A percentile compares a stretch with the other conserved stretches of the same genome.
Evolutionary conservation across 1,284 basidiomycete species (phyloP).

Genomic region (Trichosporon sp.): DNA sequence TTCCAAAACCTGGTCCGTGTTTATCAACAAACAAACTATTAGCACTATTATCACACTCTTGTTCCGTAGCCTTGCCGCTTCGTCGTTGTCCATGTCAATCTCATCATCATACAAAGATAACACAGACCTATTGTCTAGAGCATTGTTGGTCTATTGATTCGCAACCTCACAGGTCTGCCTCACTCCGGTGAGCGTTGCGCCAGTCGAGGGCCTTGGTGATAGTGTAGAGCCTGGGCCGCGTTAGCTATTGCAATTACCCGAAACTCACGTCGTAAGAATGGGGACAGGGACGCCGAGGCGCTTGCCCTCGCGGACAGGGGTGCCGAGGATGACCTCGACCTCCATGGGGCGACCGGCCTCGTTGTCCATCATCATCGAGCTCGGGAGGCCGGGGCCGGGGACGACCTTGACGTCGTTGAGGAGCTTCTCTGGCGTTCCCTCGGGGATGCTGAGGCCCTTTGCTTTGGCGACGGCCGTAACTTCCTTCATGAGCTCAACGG

Average conservation of each 20-base stretch:
- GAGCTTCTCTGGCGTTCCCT: conserved; percentile 40
- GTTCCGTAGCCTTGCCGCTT: not conserved
- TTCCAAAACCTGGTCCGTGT: not conserved
- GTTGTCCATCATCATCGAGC: conserved; percentile 47
- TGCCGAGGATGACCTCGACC: conserved; percentile 46
- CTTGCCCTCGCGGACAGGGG: conserved; percentile 47
- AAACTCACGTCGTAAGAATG: conserved; percentile 43
- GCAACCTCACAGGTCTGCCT: conserved; percentile 11
- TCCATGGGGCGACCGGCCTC: conserved; percentile 41
- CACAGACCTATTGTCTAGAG: not conserved
- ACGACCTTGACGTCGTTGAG: conserved; percentile 43
- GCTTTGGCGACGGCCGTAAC: conserved; percentile 47
- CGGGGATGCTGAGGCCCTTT: conserved; percentile 46
- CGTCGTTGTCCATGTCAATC: conserved; percentile 4
- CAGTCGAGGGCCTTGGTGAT: conserved; percentile 46
- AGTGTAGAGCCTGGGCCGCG: conserved; percentile 34
- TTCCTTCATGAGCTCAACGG: conserved; percentile 44
- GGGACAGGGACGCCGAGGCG: conserved; percentile 47
- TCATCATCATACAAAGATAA: not conserved
- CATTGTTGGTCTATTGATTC: not conserved
- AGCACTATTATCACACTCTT: conserved; percentile 5
- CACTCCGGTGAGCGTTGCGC: conserved; percentile 38
- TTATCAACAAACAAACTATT: not conserved
- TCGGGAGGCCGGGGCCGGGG: conserved; percentile 39
- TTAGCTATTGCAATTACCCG: conserved; percentile 1